A percentile compares a stretch with the other conserved stretches of the same genome.
These are phyloP conservation scores for Lyophyllum atratum DNA, from an alignment of 768 basidiomycete genomes.

Conservation along the genomic window DNA sequence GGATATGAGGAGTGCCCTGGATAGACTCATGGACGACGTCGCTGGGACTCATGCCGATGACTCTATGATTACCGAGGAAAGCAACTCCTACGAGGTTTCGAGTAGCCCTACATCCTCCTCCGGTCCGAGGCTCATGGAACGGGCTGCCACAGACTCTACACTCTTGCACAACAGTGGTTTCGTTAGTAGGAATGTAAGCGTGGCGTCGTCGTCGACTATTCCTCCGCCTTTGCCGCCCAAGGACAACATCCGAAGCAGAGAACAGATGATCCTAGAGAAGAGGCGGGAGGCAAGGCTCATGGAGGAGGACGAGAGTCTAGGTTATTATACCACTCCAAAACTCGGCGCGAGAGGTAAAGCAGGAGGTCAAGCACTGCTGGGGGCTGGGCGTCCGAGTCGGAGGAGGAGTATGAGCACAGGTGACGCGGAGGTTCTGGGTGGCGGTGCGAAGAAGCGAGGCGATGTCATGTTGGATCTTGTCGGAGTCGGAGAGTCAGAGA, in stretches of 20 bases:
- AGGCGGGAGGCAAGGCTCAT: slow-evolving; percentile 60
- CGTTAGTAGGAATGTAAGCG: slow-evolving; percentile 42
- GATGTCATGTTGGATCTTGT: slow-evolving; percentile 41
- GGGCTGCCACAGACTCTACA: slow-evolving; percentile 55
- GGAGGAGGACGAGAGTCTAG: slow-evolving; percentile 48
- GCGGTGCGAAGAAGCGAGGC: slow-evolving; percentile 33
- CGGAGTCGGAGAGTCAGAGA: slow-evolving; percentile 25
- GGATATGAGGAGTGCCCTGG: slow-evolving; percentile 75
- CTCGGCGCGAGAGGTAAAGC: slow-evolving; percentile 1
- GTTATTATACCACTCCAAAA: slow-evolving; percentile 25
- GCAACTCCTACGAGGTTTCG: slow-evolving; percentile 37
- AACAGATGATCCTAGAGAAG: slow-evolving; percentile 72
- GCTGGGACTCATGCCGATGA: slow-evolving; percentile 44
- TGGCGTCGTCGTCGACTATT: slow-evolving; percentile 38
- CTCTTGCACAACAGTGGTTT: slow-evolving; percentile 39
- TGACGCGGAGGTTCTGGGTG: slow-evolving; percentile 56
- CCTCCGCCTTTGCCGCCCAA: slow-evolving; percentile 60
- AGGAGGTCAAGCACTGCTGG: slow-evolving; percentile 29
- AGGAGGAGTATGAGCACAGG: slow-evolving; percentile 80
- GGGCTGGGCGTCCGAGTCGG: slow-evolving; percentile 53
- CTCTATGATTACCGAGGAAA: slow-evolving; percentile 43
- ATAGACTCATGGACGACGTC: slow-evolving; percentile 73
- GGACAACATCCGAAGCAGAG: slow-evolving; percentile 65
- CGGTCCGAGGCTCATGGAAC: slow-evolving; percentile 33
- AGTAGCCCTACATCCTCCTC: slow-evolving; percentile 22